Evolutionary conservation across 805 yeast genomes (phyloP), one percentile per base, ranked within the genome.

Genomic region (Lachancea cidri): DNA sequence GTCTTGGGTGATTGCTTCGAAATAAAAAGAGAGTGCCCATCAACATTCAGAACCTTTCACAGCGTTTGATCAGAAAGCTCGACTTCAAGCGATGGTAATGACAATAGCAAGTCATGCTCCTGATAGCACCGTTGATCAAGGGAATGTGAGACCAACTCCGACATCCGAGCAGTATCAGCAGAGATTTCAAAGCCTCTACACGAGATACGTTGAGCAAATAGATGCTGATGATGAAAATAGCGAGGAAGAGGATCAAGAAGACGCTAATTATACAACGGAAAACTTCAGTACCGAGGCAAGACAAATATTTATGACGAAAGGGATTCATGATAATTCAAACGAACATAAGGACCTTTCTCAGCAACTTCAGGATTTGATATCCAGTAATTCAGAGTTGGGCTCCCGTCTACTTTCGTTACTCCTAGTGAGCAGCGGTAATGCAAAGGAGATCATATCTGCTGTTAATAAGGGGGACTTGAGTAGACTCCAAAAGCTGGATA

Each of bases 401-500:
- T 54, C 64, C 24, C 45, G 56, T 25, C 41, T 58, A 20, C 37
- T 58, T 27, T 58, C 64, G 17, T 46, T 58, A 39, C 45, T 58
- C 44, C 53, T 58, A 49, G 55, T 57, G 31, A 55, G 52, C 47
- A 54, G 52, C 41, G 56, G 53, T 24, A 58, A 56, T 32, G 58
- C 58, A 7, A 46, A 52, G 36, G 58, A 54, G 19, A 54, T 58
- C 27, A 57, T 58, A n/a, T 45, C 46, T 27, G 59, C 58, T 15
- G 54, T 55, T 15, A 55, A 55, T 43, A 47, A 43, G 16, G 56
- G 56, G 6, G 49, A 49, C 33, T 32, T 38, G 19, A 35, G 35
- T 14, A 36, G 38, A 15, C 39, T 39, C 17, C 35, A 42, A 15
- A 39, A 39, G 18, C 25, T 39, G 33, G 41, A 33, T 29, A 27